Evolutionary conservation across 352 stramenopile genomes (phyloP), one percentile per base, ranked within the genome.

Genomic region (Phytophthora agathidicida): DNA sequence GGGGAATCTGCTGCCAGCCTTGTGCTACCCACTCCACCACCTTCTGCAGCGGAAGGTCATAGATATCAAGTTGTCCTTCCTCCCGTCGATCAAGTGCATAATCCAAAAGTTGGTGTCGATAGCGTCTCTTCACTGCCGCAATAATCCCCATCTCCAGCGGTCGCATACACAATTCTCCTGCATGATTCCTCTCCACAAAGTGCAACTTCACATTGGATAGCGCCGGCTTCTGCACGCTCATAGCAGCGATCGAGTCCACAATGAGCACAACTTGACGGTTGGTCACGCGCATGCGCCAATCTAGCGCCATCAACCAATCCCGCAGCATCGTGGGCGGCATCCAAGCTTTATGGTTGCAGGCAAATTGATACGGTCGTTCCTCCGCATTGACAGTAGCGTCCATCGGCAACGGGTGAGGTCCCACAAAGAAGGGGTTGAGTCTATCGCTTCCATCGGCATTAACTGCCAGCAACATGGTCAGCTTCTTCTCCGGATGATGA

Each of bases 241-340:
- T 73, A 3, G 74, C 81, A 36, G 75, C 72, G 2, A 81, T 60
- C 45, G 73, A 75, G 68, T 89, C 77, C 7, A 94, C 32, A 31
- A 94, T 61, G 28, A 94, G 63, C 44, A 94, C 46, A 36, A 94
- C 73, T 5, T 86, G 65, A 27, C 84, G 84, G 63, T 88, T 81
- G 30, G 75, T 72, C 54, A 90, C 74, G 44, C 85, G 83, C 82
- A 94, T 89, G 26, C 78, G 77, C 77, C 77, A 87, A 67, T 94
- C 84, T 13, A 94, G 65, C 33, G 82, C 73, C 31, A 91, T 56
- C 16, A 94, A 60, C 84, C 84, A 94, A 42, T 92, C 79, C 16
- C 82, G 84, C 30, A 94, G 79, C 41, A 94, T 65, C n/a, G 76
- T 89, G 14, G 82, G 79, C 11, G 82, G 75, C 56, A 91, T 69